Evolutionary conservation across 106 monocot species (phyloP).

Genomic region (Acorus calamus): DNA sequence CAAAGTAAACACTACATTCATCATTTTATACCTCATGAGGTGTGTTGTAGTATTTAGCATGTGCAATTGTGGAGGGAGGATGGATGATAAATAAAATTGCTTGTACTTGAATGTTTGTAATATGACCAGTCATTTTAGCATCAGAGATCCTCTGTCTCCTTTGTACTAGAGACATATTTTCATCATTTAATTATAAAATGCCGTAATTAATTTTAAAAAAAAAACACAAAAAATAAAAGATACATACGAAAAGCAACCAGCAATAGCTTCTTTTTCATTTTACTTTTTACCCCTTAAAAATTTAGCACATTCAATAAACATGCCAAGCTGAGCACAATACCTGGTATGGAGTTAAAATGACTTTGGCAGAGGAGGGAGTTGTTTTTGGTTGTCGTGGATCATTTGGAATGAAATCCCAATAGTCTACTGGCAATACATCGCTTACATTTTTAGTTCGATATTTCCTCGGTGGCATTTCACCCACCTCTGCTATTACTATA

Average conservation of each 20-base stretch:
- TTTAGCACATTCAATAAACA: neutral
- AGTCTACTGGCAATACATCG: constrained; percentile 50
- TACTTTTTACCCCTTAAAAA: neutral
- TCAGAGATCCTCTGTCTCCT: too few species aligned
- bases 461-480: constrained; percentile 37
- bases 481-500: constrained; percentile 46
- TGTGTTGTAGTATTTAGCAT: too few species aligned
- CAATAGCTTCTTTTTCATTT: neutral
- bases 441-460: constrained; percentile 19
- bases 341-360: constrained; percentile 47
- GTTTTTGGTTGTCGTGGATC: constrained; percentile 12
- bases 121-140: too few species aligned
- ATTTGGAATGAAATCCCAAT: constrained; percentile 53
- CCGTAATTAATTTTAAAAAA: too few species aligned
- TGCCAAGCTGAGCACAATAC: constrained; percentile 19
- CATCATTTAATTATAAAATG: too few species aligned
- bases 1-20: too few species aligned
- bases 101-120: too few species aligned
- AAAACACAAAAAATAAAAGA: too few species aligned
- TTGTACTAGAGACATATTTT: too few species aligned
- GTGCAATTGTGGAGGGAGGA: too few species aligned
- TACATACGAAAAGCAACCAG: neutral
- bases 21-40: too few species aligned
- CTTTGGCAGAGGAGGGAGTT: constrained; percentile 2
- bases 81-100: too few species aligned